phyloP scores from a whole-genome alignment of 768 basidiomycete genomes.

The Hortiboletus flavorubellus region DNA sequence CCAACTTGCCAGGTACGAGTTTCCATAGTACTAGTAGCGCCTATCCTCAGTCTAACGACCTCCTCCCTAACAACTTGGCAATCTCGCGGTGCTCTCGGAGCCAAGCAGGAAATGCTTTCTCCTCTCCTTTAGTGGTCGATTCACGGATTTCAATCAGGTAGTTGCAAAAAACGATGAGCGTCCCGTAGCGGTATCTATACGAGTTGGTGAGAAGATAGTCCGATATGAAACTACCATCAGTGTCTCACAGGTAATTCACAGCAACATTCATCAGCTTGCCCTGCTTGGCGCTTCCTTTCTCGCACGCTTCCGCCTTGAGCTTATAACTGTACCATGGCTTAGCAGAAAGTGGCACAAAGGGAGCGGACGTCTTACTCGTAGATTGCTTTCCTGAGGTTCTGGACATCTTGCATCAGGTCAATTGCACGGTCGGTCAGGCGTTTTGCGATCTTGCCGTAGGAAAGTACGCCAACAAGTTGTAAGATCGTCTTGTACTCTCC shows the following conservation, averaged over 20 bases:
- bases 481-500: conserved; percentile 98
- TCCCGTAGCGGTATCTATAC: conserved; percentile 79
- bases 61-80: conserved; percentile 61
- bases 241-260: conserved; percentile 80
- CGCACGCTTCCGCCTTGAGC: conserved; percentile 80
- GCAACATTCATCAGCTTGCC: conserved; percentile 70
- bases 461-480: conserved; percentile 88
- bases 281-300: conserved; percentile 75
- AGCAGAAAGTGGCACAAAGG: neutral
- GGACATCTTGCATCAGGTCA: conserved; percentile 93
- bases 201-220: conserved; percentile 4
- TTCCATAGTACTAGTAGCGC: neutral
- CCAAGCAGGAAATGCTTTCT: conserved; percentile 76
- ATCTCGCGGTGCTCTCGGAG: conserved; percentile 83
- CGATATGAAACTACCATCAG: conserved; percentile 8
- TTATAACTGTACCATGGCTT: conserved; percentile 63
- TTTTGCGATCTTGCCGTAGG: conserved; percentile 91
- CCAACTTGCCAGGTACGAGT: neutral
- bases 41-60: conserved; percentile 59
- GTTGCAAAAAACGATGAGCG: conserved; percentile 91
- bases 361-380: conserved; percentile 66
- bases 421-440: conserved; percentile 83
- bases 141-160: conserved; percentile 75
- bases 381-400: conserved; percentile 93
- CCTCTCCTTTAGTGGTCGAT: conserved; percentile 35